Evolutionary conservation across 1,284 basidiomycete species (phyloP).

Genomic region (Moesziomyces sp.): DNA sequence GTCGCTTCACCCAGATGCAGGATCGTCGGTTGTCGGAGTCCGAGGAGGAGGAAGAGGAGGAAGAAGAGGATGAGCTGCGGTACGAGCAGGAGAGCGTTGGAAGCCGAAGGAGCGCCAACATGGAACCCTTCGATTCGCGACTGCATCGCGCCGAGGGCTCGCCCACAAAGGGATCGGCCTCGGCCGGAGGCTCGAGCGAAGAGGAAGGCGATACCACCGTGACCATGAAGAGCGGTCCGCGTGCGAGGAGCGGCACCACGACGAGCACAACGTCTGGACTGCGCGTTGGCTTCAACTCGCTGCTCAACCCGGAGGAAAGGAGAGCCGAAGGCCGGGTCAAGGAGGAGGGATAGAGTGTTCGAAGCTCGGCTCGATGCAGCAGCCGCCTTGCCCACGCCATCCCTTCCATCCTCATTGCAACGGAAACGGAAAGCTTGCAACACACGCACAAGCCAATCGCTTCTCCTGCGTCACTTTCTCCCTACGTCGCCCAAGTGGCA

Average conservation of each 20-base stretch:
- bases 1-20: conserved; percentile 40
- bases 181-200: conserved; percentile 17
- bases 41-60: conserved; percentile 24
- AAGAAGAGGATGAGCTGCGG: conserved; percentile 39
- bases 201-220: conserved; percentile 41
- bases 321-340: conserved; percentile 16
- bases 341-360: conserved; percentile 15
- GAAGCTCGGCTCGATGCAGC: neutral
- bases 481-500: neutral
- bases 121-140: conserved; percentile 7
- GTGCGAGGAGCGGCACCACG: conserved; percentile 28
- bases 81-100: conserved; percentile 17
- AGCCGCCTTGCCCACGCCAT: neutral
- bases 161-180: conserved; percentile 5
- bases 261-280: conserved; percentile 31
- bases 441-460: neutral
- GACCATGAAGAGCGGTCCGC: conserved; percentile 24
- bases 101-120: neutral
- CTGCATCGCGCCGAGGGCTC: conserved; percentile 3
- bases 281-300: conserved; percentile 33
- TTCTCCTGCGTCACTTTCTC: neutral
- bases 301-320: conserved; percentile 33
- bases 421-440: neutral
- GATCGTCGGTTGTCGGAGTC: conserved; percentile 39
- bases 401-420: neutral